phyloP scores from a whole-genome alignment of 768 basidiomycete species.

The Trametes cingulata region DNA sequence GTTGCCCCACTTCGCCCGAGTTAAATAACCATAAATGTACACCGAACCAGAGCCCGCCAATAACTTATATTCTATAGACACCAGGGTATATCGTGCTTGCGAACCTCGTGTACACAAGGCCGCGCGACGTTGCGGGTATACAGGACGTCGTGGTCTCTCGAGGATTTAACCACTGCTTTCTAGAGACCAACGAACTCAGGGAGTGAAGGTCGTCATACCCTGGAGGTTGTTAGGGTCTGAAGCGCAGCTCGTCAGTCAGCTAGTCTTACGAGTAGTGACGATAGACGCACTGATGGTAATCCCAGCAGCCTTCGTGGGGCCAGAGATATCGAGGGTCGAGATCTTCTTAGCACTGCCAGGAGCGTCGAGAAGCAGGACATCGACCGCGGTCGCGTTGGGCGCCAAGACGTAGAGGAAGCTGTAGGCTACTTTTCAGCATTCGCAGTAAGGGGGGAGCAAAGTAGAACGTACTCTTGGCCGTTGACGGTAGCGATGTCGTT shows the following conservation, averaged over 20 bases:
- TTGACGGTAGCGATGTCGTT: slow-evolving; percentile 33
- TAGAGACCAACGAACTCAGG: neutral
- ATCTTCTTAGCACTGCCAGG: slow-evolving; percentile 37
- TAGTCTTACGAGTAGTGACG: neutral
- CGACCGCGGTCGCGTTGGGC: slow-evolving; percentile 40
- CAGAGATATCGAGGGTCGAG: slow-evolving; percentile 36
- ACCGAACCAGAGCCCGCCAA: neutral
- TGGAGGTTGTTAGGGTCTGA: slow-evolving; percentile 38
- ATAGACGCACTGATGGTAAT: slow-evolving; percentile 38
- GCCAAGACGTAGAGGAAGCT: slow-evolving; percentile 46
- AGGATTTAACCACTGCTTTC: no score
- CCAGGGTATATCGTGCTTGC: neutral
- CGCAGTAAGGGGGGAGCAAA: neutral
- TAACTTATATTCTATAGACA: neutral
- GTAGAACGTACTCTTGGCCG: slow-evolving; percentile 31
- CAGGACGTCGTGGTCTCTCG: no score
- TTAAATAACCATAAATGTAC: neutral
- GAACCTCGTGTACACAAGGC: no score
- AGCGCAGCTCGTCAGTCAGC: neutral
- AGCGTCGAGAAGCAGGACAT: slow-evolving; percentile 41
- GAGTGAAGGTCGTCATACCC: slow-evolving; percentile 38
- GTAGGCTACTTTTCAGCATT: neutral
- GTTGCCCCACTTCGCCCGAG: neutral
- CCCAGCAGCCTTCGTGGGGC: slow-evolving; percentile 34
- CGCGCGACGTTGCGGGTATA: no score